A percentile compares a stretch with the other conserved stretches of the same genome.
These are phyloP conservation scores for Russula sp. DNA, from an alignment of 768 basidiomycete species.

Conservation along the genomic window DNA sequence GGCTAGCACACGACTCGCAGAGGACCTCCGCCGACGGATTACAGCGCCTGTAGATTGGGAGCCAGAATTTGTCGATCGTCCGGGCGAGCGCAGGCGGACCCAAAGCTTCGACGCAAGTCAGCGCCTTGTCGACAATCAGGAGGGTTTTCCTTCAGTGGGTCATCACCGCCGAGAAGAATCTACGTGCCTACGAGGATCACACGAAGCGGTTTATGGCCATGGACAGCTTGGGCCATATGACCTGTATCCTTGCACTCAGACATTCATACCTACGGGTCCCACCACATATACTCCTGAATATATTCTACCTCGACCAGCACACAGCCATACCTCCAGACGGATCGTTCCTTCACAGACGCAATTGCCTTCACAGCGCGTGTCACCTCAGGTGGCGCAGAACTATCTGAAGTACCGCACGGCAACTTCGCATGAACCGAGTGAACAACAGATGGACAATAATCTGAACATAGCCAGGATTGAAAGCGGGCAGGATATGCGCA, in stretches of 20 bases:
- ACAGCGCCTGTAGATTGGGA: conserved; percentile 24
- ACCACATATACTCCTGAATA: conserved; percentile 23
- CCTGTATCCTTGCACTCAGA: conserved; percentile 13
- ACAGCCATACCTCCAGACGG: conserved; percentile 20
- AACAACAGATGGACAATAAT: conserved; percentile 48
- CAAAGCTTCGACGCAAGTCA: conserved; percentile 27
- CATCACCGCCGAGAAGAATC: conserved; percentile 9
- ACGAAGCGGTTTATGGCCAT: conserved; percentile 8
- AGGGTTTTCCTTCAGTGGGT: background rate
- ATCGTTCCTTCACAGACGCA: conserved; percentile 19
- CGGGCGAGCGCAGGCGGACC: conserved; percentile 29
- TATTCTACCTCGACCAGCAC: conserved; percentile 21
- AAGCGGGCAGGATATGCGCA: conserved; percentile 72
- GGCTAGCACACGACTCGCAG: conserved; percentile 24
- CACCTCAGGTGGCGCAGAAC: conserved; percentile 31
- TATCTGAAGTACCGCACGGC: conserved; percentile 16
- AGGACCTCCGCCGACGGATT: conserved; percentile 27
- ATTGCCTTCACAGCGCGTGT: conserved; percentile 25
- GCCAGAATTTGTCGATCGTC: conserved; percentile 17
- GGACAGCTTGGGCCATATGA: conserved; percentile 15
- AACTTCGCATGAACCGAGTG: conserved; percentile 18
- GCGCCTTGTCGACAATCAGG: conserved; percentile 9
- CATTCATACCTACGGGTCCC: conserved; percentile 28
- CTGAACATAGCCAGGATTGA: conserved; percentile 72
- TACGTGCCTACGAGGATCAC: conserved; percentile 1